These are phyloP conservation scores for Aeminium ludgeri DNA, from an alignment of 495 filamentous ascomycete species.

Conservation along the genomic window DNA sequence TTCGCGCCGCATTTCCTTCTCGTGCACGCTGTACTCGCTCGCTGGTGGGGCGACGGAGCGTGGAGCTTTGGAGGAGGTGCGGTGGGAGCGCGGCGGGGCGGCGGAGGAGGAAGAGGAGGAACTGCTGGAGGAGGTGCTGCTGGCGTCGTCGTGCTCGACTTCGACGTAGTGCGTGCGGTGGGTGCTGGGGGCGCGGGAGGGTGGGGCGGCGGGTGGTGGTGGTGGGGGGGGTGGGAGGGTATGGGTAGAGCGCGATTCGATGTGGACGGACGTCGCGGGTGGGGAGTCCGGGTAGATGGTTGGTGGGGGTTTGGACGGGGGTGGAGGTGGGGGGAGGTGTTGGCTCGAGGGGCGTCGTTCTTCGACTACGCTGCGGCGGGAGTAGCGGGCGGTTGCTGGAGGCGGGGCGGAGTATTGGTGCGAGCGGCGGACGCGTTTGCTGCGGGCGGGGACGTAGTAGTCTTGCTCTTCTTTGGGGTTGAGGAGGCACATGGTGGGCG, in stretches of 20 bases:
- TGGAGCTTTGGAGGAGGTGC: no score
- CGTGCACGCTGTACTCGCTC: constrained; percentile 18
- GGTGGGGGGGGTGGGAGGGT: constrained; percentile 16
- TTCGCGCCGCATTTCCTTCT: constrained; percentile 19
- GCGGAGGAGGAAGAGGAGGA: neutral
- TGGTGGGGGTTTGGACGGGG: no score
- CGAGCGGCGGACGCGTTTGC: constrained; percentile 2
- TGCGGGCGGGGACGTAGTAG: constrained; percentile 16
- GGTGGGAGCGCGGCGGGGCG: neutral
- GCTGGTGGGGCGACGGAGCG: no score
- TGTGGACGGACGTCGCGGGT: no score
- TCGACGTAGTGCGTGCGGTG: constrained; percentile 21
- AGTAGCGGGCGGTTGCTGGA: constrained; percentile 8
- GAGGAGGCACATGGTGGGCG: constrained; percentile 24
- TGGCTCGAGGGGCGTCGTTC: constrained; percentile 16
- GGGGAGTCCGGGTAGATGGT: no score
- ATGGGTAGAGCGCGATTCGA: no score
- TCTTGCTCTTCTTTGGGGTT: constrained; percentile 25
- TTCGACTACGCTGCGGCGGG: constrained; percentile 17
- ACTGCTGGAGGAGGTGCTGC: neutral
- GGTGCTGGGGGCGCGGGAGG: constrained; percentile 9
- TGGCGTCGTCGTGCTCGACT: constrained; percentile 17
- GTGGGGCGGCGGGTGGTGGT: constrained; percentile 11
- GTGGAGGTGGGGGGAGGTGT: no score
- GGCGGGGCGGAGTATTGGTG: constrained; percentile 4